Evolutionary conservation across 169 alveolate genomes (phyloP).

Genomic region (Babesia divergens): DNA sequence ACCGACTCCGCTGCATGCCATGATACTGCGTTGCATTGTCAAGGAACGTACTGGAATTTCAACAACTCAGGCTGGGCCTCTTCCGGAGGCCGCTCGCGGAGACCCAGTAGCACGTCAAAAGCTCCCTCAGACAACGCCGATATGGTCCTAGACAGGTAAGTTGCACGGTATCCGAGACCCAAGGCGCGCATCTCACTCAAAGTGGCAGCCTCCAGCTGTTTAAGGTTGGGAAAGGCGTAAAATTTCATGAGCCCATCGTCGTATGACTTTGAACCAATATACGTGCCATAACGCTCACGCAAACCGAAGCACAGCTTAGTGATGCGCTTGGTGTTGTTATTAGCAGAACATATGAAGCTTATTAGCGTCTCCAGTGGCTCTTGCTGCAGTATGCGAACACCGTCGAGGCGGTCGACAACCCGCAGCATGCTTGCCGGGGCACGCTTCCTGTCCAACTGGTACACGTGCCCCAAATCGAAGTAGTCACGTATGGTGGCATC

Average conservation of each 20-base stretch:
- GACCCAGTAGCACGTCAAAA: slow-evolving; percentile 50
- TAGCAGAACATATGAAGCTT: slow-evolving; percentile 77
- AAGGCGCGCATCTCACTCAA: slow-evolving; percentile 49
- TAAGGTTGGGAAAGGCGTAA: slow-evolving; percentile 66
- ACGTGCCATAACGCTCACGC: slow-evolving; percentile 57
- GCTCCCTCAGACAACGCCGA: slow-evolving; percentile 45
- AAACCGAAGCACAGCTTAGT: slow-evolving; percentile 64
- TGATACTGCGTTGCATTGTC: neutral
- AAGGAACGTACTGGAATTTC: slow-evolving; percentile 9
- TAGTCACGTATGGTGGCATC: slow-evolving; percentile 10
- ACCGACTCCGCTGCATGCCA: slow-evolving; percentile 83
- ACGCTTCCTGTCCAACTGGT: slow-evolving; percentile 44
- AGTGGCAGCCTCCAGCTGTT: slow-evolving; percentile 35
- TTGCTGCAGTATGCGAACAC: slow-evolving; percentile 70
- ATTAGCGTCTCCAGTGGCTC: slow-evolving; percentile 75
- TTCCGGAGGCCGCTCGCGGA: slow-evolving; percentile 34
- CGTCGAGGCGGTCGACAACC: slow-evolving; percentile 50
- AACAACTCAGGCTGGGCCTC: slow-evolving; percentile 15
- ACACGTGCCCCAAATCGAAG: slow-evolving; percentile 38
- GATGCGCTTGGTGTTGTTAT: slow-evolving; percentile 75
- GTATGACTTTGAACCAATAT: slow-evolving; percentile 11
- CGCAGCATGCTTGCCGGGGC: slow-evolving; percentile 62
- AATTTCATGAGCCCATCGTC: slow-evolving; percentile 6
- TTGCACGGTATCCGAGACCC: slow-evolving; percentile 70
- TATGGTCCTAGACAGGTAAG: slow-evolving; percentile 55